These are phyloP conservation scores for Fusarium sp. DNA, from an alignment of 2,329 filamentous ascomycete species.

Conservation along the genomic window DNA sequence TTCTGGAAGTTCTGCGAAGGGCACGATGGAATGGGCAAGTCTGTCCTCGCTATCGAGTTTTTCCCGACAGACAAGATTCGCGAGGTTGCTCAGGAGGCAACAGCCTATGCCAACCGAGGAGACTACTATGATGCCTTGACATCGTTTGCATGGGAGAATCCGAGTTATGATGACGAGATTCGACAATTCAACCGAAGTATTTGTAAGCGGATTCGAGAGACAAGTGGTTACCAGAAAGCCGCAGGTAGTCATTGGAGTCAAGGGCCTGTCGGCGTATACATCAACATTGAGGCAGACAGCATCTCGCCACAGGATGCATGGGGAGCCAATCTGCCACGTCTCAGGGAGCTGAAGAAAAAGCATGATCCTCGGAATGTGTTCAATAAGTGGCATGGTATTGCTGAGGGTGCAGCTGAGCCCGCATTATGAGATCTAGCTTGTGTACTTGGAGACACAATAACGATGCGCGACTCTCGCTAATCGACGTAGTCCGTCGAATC, in stretches of 20 bases:
- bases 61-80: constrained; percentile 56
- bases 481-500: too few relatives aligned
- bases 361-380: constrained; percentile 54
- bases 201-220: constrained; percentile 42
- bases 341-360: constrained; percentile 51
- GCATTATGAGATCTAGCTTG: neutral
- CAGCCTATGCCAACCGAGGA: constrained; percentile 61
- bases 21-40: constrained; percentile 40
- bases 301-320: constrained; percentile 49
- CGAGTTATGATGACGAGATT: constrained; percentile 53
- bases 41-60: constrained; percentile 55
- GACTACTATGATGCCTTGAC: constrained; percentile 59
- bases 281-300: constrained; percentile 48
- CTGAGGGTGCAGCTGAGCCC: neutral
- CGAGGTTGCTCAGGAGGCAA: constrained; percentile 52
- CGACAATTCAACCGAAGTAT: constrained; percentile 56
- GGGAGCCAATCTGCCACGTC: constrained; percentile 48
- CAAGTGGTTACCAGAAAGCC: constrained; percentile 42
- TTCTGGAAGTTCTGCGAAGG: constrained; percentile 48
- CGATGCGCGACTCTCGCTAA: too few relatives aligned
- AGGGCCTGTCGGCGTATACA: constrained; percentile 47
- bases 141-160: constrained; percentile 56
- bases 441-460: neutral
- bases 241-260: constrained; percentile 32
- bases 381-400: constrained; percentile 49